Conservation (phyloP, 305 asterid species). For the Fraxinus albicans region DNA sequence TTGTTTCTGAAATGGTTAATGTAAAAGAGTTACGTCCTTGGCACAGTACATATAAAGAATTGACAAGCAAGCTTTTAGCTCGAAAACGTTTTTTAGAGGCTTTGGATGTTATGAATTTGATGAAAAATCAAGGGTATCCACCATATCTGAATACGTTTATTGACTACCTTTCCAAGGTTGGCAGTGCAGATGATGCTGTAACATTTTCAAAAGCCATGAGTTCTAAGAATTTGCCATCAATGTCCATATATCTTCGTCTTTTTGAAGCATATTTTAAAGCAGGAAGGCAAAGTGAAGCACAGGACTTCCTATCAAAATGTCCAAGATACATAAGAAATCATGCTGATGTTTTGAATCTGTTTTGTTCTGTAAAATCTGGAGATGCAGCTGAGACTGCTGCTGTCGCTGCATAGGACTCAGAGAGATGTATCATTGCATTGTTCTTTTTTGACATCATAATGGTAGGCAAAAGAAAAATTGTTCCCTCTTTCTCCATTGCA, state of each 20-base stretch:
- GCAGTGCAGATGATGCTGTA: conserved; percentile 63
- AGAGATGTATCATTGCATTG: conserved; percentile 24
- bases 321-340: conserved; percentile 56
- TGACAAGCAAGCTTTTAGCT: conserved; percentile 55
- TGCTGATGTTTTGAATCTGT: conserved; percentile 68
- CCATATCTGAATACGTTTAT: conserved; percentile 59
- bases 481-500: background rate
- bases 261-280: conserved; percentile 60
- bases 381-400: conserved; percentile 24
- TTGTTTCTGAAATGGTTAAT: conserved; percentile 56
- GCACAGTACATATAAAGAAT: conserved; percentile 55
- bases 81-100: conserved; percentile 54
- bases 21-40: conserved; percentile 48
- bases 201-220: conserved; percentile 49
- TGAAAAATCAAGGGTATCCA: conserved; percentile 69
- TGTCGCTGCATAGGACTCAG: conserved; percentile 37
- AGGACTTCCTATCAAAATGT: conserved; percentile 66
- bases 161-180: conserved; percentile 48
- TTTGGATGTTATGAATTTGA: conserved; percentile 53
- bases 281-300: conserved; percentile 63
- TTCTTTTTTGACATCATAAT: conserved; percentile 14
- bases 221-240: conserved; percentile 50
- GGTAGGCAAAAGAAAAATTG: conserved; percentile 9
- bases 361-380: conserved; percentile 38
- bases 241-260: conserved; percentile 45